Percentiles rank a stretch among this genome's conserved stretches.
phyloP scores from a whole-genome alignment of 225 moss, liverwort and hornwort genomes.

The Straminergon stramineum region DNA sequence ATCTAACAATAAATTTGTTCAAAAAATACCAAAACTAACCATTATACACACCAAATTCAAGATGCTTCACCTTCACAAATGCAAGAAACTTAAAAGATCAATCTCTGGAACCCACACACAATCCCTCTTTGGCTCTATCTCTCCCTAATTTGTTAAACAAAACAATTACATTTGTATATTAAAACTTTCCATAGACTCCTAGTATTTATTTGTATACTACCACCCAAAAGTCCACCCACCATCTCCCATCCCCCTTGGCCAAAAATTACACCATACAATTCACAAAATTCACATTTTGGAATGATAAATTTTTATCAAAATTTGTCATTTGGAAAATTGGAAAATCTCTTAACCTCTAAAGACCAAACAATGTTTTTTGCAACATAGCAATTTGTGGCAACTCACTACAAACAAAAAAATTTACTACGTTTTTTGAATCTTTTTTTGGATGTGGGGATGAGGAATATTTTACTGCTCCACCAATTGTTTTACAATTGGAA shows the following conservation, averaged over 20 bases:
- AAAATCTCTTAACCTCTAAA: background rate
- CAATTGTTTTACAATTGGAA: too few species aligned
- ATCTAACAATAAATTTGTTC: background rate
- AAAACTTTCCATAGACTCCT: background rate
- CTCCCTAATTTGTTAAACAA: background rate
- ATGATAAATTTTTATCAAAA: accelerated
- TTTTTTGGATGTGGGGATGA: too few species aligned
- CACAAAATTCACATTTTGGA: background rate
- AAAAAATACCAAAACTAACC: background rate
- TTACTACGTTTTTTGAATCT: too few species aligned
- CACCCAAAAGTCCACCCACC: background rate
- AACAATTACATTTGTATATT: background rate
- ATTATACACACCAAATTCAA: background rate
- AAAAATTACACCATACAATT: background rate
- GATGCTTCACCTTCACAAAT: background rate
- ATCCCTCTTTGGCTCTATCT: too few species aligned
- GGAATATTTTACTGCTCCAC: too few species aligned
- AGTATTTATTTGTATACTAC: background rate
- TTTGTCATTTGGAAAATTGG: accelerated
- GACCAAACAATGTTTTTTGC: too few species aligned
- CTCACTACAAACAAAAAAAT: too few species aligned
- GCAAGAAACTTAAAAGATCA: background rate
- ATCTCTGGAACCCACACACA: accelerated
- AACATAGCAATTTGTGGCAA: too few species aligned
- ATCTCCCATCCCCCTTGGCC: too few species aligned